These are phyloP conservation scores for Colletotrichum sp. DNA, from an alignment of 2,329 filamentous ascomycete genomes.

Conservation along the genomic window DNA sequence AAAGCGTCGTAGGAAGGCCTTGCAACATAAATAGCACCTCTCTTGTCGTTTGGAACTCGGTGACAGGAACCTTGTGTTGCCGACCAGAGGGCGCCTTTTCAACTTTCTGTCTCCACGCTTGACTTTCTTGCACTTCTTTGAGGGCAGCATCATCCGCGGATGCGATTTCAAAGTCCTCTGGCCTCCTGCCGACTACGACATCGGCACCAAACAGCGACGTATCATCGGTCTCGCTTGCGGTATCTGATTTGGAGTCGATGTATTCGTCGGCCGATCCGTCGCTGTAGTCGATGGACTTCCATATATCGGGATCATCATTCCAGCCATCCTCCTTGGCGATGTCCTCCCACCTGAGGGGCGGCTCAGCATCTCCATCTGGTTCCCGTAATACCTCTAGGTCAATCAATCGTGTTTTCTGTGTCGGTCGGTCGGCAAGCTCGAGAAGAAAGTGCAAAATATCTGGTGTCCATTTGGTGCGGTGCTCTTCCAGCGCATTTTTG, in stretches of 20 bases:
- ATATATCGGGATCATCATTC: constrained; percentile 69
- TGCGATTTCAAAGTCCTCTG: constrained; percentile 33
- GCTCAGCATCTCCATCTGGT: constrained; percentile 46
- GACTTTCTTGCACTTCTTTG: constrained; percentile 42
- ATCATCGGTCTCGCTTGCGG: constrained; percentile 34
- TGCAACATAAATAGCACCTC: constrained; percentile 80
- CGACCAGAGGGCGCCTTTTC: background rate
- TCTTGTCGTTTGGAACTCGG: constrained; percentile 28
- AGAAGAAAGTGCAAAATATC: constrained; percentile 82
- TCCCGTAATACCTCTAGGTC: constrained; percentile 62
- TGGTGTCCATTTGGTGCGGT: constrained; percentile 70
- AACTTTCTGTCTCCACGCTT: constrained; percentile 47
- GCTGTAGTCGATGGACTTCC: constrained; percentile 72
- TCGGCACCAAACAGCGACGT: constrained; percentile 41
- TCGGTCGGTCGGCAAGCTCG: constrained; percentile 81
- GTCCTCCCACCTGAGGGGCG: constrained; percentile 76
- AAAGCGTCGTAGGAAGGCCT: constrained; percentile 78
- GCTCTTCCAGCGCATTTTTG: constrained; percentile 60
- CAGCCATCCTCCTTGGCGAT: constrained; percentile 79
- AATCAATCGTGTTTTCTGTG: constrained; percentile 69
- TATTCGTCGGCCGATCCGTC: constrained; percentile 68
- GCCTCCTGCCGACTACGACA: constrained; percentile 28
- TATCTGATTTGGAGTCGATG: constrained; percentile 39
- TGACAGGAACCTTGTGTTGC: constrained; percentile 16
- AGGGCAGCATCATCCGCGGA: constrained; percentile 33